Percentiles rank a stretch among this genome's conserved stretches.
These are phyloP conservation scores for Ceratobasidium sp. DNA, from an alignment of 1,284 basidiomycete genomes.

Conservation along the genomic window DNA sequence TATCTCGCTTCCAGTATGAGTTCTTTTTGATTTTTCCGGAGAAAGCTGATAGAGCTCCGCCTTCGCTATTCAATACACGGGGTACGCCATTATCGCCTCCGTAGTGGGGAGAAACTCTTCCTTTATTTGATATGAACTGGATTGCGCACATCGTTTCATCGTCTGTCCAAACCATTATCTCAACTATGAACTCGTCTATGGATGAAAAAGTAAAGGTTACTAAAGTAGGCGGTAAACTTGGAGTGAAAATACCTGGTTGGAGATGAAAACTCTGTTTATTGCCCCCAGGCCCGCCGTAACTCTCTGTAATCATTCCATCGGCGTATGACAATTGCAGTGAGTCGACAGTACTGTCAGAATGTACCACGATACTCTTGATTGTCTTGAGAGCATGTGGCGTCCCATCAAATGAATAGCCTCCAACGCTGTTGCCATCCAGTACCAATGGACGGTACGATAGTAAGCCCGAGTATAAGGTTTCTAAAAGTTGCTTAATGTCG, in stretches of 20 bases:
- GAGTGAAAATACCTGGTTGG: too few relatives aligned
- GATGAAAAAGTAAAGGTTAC: neutral
- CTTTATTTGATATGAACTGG: slow-evolving; percentile 14
- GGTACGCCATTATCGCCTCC: neutral
- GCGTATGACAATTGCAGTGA: neutral
- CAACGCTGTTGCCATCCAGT: neutral
- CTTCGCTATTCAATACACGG: neutral
- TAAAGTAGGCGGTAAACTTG: neutral
- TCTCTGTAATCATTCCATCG: neutral
- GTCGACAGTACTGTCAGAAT: neutral
- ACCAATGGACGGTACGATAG: neutral
- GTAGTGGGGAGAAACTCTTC: neutral
- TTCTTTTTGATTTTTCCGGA: neutral
- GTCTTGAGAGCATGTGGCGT: neutral
- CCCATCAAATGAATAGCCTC: neutral
- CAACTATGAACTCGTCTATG: slow-evolving; percentile 1
- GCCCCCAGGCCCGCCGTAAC: neutral
- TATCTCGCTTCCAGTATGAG: neutral
- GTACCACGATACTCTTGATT: neutral
- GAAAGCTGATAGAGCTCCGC: slow-evolving; percentile 4
- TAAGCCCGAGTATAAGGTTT: neutral
- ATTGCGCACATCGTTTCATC: neutral
- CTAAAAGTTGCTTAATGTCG: neutral
- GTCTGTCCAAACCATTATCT: slow-evolving; percentile 1
- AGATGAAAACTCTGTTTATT: slow-evolving; percentile 2